A percentile compares a stretch with the other conserved stretches of the same genome.
Evolutionary conservation across 768 basidiomycete species (phyloP).

Genomic region (Leucosporidium scottii): DNA sequence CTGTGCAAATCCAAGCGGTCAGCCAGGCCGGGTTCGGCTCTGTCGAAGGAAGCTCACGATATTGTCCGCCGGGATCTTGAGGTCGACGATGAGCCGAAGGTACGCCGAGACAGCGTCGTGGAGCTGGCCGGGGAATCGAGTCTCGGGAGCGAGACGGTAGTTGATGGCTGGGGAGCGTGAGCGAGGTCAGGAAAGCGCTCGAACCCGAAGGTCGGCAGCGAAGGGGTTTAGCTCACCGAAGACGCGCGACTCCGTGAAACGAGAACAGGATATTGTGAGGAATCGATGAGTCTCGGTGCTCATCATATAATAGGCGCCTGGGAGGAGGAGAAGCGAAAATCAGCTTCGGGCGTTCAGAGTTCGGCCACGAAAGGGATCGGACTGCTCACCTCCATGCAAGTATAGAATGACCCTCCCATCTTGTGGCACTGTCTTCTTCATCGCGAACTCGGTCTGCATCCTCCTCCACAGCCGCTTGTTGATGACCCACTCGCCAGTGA

Average conservation of each 20-base stretch:
- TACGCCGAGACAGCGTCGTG: constrained; percentile 82
- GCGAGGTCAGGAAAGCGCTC: constrained; percentile 30
- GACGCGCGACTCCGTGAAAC: constrained; percentile 78
- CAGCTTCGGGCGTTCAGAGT: not conserved
- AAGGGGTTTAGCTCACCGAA: constrained; percentile 65
- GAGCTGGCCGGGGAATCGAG: constrained; percentile 80
- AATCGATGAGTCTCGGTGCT: constrained; percentile 83
- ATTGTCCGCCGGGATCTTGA: constrained; percentile 84
- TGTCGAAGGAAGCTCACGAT: constrained; percentile 51
- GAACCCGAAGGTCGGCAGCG: constrained; percentile 40
- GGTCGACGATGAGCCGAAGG: constrained; percentile 74
- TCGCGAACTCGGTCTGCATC: constrained; percentile 50
- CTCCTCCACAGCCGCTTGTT: constrained; percentile 82
- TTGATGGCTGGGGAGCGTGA: constrained; percentile 58
- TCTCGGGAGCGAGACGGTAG: constrained; percentile 93
- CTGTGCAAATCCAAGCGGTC: not conserved
- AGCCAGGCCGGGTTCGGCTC: not conserved
- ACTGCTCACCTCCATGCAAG: constrained; percentile 72
- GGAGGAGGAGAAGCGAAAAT: constrained; percentile 3
- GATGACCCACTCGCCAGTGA: constrained; percentile 96
- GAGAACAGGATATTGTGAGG: constrained; percentile 83
- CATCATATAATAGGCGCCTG: constrained; percentile 87
- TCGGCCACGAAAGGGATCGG: not conserved
- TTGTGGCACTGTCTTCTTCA: constrained; percentile 41
- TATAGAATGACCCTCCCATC: constrained; percentile 78